Conservation (phyloP, 352 stramenopile genomes). For the Globisporangium uncinulatum region DNA sequence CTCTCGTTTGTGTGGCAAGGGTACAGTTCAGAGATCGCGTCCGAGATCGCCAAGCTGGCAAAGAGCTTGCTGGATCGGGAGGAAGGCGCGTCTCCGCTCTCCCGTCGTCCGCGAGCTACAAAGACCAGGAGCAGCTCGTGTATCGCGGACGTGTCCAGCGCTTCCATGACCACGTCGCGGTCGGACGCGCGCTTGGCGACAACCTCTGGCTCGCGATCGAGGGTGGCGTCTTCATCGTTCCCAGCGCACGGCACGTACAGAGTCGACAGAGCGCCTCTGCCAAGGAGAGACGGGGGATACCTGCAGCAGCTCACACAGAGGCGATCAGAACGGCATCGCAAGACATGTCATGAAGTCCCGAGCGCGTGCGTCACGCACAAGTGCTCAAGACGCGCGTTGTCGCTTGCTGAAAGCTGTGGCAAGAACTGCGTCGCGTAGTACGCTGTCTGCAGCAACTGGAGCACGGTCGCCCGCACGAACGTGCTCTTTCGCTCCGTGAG, state of each 20-base stretch:
- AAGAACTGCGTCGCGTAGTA: slow-evolving; percentile 28
- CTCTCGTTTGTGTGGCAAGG: slow-evolving; percentile 2
- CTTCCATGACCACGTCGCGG: slow-evolving; percentile 13
- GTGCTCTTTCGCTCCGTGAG: not conserved
- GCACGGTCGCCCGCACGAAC: slow-evolving; percentile 30
- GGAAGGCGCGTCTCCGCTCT: not conserved
- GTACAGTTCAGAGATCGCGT: slow-evolving; percentile 24
- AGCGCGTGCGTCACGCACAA: slow-evolving; percentile 16
- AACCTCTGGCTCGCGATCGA: slow-evolving; percentile 1
- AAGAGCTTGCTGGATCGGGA: slow-evolving; percentile 5
- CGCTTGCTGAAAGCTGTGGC: slow-evolving; percentile 11
- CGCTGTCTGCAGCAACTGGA: slow-evolving; percentile 34
- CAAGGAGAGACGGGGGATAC: slow-evolving; percentile 27
- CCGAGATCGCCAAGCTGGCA: slow-evolving; percentile 25
- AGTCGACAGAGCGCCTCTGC: slow-evolving; percentile 19
- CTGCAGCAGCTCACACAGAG: slow-evolving; percentile 13
- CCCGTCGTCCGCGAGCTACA: slow-evolving; percentile 17
- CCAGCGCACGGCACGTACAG: slow-evolving; percentile 23
- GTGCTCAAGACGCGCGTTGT: slow-evolving; percentile 21
- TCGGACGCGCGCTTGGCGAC: not conserved
- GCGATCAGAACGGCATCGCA: not conserved
- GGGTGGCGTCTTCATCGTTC: not conserved
- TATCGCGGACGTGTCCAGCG: slow-evolving; percentile 18
- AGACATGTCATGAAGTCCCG: not conserved
- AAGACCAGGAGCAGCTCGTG: slow-evolving; percentile 37